Evolutionary conservation across 257 asterid species (phyloP), one percentile per base, ranked within the genome.

Genomic region (Verbascum thapsus): DNA sequence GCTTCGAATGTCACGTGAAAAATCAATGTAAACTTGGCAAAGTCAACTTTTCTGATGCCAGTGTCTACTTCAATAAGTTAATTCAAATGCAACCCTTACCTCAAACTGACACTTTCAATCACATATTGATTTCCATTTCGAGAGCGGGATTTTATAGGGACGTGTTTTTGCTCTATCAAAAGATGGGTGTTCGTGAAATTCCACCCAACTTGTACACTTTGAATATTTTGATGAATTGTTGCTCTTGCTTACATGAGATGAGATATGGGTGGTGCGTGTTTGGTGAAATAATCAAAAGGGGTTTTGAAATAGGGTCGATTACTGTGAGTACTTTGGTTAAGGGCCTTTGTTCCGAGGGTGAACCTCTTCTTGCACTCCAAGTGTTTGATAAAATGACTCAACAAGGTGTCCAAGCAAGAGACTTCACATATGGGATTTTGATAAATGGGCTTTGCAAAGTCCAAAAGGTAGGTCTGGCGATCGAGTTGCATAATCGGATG

Each of bases 211-310:
- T 32, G 8, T 53, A 32, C 41, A 32, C 60, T 11, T 42, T 52
- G 40, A 52, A 23, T 22, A 52, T 23, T 52, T 52, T 52, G 58
- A 22, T 52, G 58, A 52, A 52, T 52, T 52, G 58, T 22, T 52
- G 58, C 18, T 22, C 58, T 10, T n/a, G 58, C 39, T 52, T 52
- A 8, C 26, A 10, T 52, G 58, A 52, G 10, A 52, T 26, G 58
- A 52, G 58, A 52, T 23, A 23, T 30, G 40, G 39, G 58, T 52
- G 58, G 58, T 52, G 58, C 16, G 58, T 52, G 58, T 52, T 52
- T 52, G 58, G 58, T 52, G 40, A 52, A 22, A 52, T 52, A 10
- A 52, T 52, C 7, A 52, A 52, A 40, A 23, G 58, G 58, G 58
- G 58, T 12, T 26, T 53, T 5, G 41, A 30, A 19, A 53, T 53